Evolutionary conservation across 192 early-diverging fungal species (phyloP), one percentile per base, ranked within the genome.

Genomic region (Backusella luteola): DNA sequence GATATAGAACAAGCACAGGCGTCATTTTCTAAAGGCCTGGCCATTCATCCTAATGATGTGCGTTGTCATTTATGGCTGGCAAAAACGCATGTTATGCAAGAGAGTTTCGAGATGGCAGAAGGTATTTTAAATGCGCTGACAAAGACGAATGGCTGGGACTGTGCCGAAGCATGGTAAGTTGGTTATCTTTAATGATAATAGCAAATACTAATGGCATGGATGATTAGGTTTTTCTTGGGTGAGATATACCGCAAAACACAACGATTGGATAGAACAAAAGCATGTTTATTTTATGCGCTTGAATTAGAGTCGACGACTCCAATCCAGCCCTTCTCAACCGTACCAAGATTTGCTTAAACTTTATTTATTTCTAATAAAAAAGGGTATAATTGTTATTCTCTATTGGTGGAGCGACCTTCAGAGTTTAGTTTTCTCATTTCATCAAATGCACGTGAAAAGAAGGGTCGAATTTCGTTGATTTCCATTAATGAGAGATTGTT

Each of bases 391-490:
- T 36, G 66, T 32, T 39, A 39, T 3, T 38, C 73, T 75, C 63
- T 44, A 42, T 32, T 32, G 32, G n/a, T 34, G n/a, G 46, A 26
- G 19, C 35, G 19, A 26, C 34, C 72, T 42, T 73, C 46, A 41
- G 52, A 15, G 32, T 74, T 49, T n/a, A 93, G 71, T 73, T 85
- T 88, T 21, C 85, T 77, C 72, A 93, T 84, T 69, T 92, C 86
- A 72, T 95, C 90, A 80, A 93, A 96, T 19, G 95, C 94, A 26
- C 84, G 86, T 8, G 88, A 80, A 82, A 98, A 97, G 74, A 98
- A 90, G 1, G 96, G 96, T n/a, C 96, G 88, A 73, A 98, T 95
- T 82, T 96, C 94, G 59, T 97, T 96, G 74, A 98, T 90, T 76
- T 98, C 96, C 82, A 94, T 92, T 26, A 90, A 83, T 32, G 93